phyloP scores from a whole-genome alignment of 164 flowering plant species.

The Vitis riparia region DNA sequence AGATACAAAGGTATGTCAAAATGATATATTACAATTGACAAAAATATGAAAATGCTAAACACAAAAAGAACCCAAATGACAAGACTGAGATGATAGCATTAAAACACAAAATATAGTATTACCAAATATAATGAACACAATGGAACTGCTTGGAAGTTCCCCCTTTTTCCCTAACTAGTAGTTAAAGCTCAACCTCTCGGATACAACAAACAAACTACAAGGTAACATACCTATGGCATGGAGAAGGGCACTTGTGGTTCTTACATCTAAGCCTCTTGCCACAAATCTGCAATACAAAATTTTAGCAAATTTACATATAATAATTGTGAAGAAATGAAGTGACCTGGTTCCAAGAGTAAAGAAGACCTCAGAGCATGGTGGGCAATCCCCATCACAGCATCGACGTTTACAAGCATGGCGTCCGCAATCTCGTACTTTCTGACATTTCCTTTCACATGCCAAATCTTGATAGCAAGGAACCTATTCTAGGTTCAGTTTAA shows the following conservation, averaged over 20 bases:
- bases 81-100: too few relatives aligned
- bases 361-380: conserved; percentile 88
- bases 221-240: conserved; percentile 74
- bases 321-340: background rate
- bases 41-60: too few relatives aligned
- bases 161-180: background rate
- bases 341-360: background rate
- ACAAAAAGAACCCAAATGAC: too few relatives aligned
- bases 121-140: background rate
- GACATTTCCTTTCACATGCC: conserved; percentile 88
- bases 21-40: too few relatives aligned
- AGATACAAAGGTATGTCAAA: too few relatives aligned
- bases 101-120: too few relatives aligned
- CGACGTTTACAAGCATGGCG: conserved; percentile 94
- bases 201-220: background rate
- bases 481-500: conserved; percentile 51
- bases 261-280: conserved; percentile 83
- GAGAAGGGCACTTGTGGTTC: conserved; percentile 94
- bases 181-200: background rate
- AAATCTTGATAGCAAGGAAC: conserved; percentile 95
- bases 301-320: conserved; percentile 6
- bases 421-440: conserved; percentile 75
- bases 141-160: background rate
- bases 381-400: conserved; percentile 94
- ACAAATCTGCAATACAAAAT: conserved; percentile 59